Evolutionary conservation across 306 rosid genomes (phyloP).

Genomic region (Sphenostylis stenocarpa): DNA sequence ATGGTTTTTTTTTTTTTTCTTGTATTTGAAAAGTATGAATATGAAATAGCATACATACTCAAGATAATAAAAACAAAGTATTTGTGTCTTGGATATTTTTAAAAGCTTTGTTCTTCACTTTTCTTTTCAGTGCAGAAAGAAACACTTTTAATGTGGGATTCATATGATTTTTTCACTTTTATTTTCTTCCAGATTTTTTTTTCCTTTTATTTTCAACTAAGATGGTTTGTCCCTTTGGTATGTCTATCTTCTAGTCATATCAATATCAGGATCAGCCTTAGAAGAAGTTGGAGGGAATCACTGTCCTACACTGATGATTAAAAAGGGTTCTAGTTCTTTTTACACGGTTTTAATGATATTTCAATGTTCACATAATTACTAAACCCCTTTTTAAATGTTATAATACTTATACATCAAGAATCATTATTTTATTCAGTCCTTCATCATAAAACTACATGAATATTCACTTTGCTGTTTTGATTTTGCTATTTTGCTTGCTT

Average conservation of each 20-base stretch:
- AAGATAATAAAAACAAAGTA: neutral
- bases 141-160: neutral
- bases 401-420: too few relatives aligned
- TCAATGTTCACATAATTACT: too few relatives aligned
- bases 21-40: neutral
- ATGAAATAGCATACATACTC: too few relatives aligned
- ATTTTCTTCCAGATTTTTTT: neutral
- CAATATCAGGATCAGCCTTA: too few relatives aligned
- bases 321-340: too few relatives aligned
- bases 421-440: too few relatives aligned
- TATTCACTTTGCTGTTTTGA: conserved; percentile 9
- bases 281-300: too few relatives aligned
- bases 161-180: neutral
- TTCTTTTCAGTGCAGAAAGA: neutral
- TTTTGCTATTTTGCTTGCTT: neutral
- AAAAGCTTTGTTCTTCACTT: neutral
- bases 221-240: neutral
- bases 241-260: neutral
- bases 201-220: neutral
- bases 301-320: too few relatives aligned
- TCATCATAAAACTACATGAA: too few relatives aligned
- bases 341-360: too few relatives aligned
- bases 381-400: too few relatives aligned
- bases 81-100: neutral
- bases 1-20: too few relatives aligned